Percentiles rank a stretch among this genome's conserved stretches.
Conservation (phyloP, 495 filamentous ascomycete genomes). For the Aspergillus heteromorphus region DNA sequence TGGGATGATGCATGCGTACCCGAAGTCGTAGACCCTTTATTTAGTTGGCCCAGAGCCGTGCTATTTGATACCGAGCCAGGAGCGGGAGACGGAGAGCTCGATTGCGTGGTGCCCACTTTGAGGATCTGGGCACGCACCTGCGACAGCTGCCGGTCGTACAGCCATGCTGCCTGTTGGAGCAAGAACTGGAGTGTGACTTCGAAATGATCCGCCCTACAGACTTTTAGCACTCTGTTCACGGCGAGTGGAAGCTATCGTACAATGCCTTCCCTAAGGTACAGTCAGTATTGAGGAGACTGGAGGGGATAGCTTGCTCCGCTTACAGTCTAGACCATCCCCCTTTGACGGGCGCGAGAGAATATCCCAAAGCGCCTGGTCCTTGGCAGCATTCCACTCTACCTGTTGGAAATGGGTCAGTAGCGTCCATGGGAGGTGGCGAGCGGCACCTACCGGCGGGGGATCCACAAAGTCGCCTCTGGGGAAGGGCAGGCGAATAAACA, state of each 20-base stretch:
- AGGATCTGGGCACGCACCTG: slow-evolving; percentile 89
- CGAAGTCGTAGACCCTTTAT: slow-evolving; percentile 53
- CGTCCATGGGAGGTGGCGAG: not conserved
- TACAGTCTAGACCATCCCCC: slow-evolving; percentile 79
- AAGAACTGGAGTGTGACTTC: slow-evolving; percentile 81
- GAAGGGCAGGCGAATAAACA: slow-evolving; percentile 85
- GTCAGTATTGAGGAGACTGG: not conserved
- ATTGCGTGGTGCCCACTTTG: slow-evolving; percentile 54
- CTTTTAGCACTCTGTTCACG: not conserved
- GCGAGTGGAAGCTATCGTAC: slow-evolving; percentile 43
- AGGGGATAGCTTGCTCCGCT: slow-evolving; percentile 13
- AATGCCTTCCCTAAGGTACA: slow-evolving; percentile 66
- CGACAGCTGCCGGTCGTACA: slow-evolving; percentile 84
- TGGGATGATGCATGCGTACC: slow-evolving; percentile 30
- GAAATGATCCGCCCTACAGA: slow-evolving; percentile 52
- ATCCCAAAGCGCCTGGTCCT: slow-evolving; percentile 88
- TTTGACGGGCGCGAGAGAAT: slow-evolving; percentile 71
- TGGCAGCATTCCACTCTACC: slow-evolving; percentile 69
- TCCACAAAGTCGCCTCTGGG: slow-evolving; percentile 82
- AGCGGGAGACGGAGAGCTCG: slow-evolving; percentile 42
- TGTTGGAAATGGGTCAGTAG: slow-evolving; percentile 16
- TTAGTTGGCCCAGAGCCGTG: slow-evolving; percentile 46
- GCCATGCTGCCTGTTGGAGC: slow-evolving; percentile 89
- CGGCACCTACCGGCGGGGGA: slow-evolving; percentile 65
- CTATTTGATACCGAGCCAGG: slow-evolving; percentile 48